These are phyloP conservation scores for Fusarium sarcochroum DNA, from an alignment of 2,329 filamentous ascomycete species.

Conservation along the genomic window DNA sequence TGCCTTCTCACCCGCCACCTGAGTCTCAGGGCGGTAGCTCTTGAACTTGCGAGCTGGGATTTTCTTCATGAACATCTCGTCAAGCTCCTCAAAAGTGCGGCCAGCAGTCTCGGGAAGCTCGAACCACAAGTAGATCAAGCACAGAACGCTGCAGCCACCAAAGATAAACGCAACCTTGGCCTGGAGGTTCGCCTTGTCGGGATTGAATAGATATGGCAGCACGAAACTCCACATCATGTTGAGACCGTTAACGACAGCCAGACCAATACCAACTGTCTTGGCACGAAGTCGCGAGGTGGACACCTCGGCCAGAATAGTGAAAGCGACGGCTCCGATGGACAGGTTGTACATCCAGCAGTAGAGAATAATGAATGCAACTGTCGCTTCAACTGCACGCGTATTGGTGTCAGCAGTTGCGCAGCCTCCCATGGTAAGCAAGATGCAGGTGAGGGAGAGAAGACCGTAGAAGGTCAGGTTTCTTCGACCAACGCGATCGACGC, in stretches of 20 bases:
- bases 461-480: conserved; percentile 55
- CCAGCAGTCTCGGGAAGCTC: conserved; percentile 9
- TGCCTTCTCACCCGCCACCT: neutral
- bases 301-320: conserved; percentile 8
- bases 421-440: conserved; percentile 55
- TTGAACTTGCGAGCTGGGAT: conserved; percentile 7
- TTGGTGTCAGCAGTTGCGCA: conserved; percentile 40
- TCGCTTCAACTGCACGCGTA: conserved; percentile 50
- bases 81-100: conserved; percentile 9
- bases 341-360: conserved; percentile 58
- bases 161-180: conserved; percentile 25
- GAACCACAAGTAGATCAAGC: neutral
- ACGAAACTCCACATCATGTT: conserved; percentile 14
- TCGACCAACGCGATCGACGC: conserved; percentile 57
- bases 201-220: conserved; percentile 26
- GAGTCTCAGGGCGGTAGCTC: neutral
- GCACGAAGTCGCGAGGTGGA: conserved; percentile 11
- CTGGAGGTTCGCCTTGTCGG: conserved; percentile 15
- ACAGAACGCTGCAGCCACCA: neutral
- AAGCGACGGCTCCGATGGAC: conserved; percentile 50
- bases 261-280: conserved; percentile 1
- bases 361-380: conserved; percentile 55
- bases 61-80: conserved; percentile 1
- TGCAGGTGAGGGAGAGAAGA: conserved; percentile 49
- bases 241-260: neutral